Conservation (phyloP, 2,329 filamentous ascomycete genomes). For the Hymenoscyphus occultus region DNA sequence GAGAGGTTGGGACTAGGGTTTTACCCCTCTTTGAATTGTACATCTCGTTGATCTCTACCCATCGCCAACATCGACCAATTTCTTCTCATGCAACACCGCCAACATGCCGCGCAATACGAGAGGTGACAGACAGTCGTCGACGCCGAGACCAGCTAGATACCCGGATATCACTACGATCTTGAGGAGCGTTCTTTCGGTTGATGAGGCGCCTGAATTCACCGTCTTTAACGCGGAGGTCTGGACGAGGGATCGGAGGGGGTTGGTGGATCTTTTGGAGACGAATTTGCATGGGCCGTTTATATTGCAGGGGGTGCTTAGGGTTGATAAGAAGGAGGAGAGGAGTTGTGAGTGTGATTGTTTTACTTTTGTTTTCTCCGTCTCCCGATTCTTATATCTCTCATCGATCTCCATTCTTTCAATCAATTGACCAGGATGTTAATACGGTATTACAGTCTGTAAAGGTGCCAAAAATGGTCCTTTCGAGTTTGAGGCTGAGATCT, state of each 20-base stretch:
- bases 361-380: background rate
- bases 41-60: no score
- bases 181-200: background rate
- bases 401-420: background rate
- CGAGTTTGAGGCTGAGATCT: conserved; percentile 11
- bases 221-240: conserved; percentile 8
- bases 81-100: background rate
- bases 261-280: conserved; percentile 5
- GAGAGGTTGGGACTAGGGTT: no score
- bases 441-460: background rate
- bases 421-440: background rate
- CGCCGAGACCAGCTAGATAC: background rate
- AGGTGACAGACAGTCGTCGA: background rate
- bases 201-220: conserved; percentile 4
- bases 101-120: conserved; percentile 3
- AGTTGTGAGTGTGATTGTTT: conserved; percentile 4
- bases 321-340: background rate
- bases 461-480: conserved; percentile 6
- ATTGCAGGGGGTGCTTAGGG: conserved; percentile 2
- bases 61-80: no score
- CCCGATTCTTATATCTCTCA: background rate
- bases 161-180: conserved; percentile 2
- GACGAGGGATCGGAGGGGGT: background rate
- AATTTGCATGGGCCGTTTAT: conserved; percentile 3
- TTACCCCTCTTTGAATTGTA: no score